These are phyloP conservation scores for Rickenella mellea DNA, from an alignment of 768 basidiomycete species.

Conservation along the genomic window DNA sequence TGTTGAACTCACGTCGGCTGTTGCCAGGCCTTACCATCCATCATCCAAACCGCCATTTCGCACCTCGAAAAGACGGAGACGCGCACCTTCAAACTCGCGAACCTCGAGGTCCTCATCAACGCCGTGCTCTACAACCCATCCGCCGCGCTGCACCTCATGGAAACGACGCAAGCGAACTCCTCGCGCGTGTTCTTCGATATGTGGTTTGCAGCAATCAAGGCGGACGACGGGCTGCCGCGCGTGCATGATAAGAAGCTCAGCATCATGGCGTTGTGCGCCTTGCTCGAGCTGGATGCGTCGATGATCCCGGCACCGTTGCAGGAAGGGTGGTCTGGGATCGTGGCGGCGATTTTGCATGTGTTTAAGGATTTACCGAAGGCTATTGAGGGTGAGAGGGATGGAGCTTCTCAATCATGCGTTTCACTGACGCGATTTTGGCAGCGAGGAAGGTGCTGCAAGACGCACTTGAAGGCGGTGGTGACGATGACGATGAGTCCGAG, in stretches of 20 bases:
- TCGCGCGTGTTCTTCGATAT: constrained; percentile 72
- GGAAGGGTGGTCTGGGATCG: constrained; percentile 70
- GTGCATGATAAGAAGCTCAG: constrained; percentile 88
- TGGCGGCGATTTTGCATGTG: constrained; percentile 57
- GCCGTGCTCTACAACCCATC: constrained; percentile 76
- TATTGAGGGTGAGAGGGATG: constrained; percentile 46
- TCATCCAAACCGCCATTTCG: constrained; percentile 53
- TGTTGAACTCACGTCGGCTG: background rate
- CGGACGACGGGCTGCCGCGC: constrained; percentile 47
- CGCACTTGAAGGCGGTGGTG: constrained; percentile 28
- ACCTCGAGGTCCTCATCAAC: constrained; percentile 79
- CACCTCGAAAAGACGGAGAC: constrained; percentile 57
- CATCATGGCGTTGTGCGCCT: constrained; percentile 63
- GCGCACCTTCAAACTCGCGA: constrained; percentile 56
- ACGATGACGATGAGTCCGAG: constrained; percentile 37
- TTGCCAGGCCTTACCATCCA: constrained; percentile 50
- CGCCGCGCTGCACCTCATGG: constrained; percentile 69
- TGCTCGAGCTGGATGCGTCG: constrained; percentile 60
- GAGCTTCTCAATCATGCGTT: constrained; percentile 4
- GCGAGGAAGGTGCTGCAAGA: constrained; percentile 56
- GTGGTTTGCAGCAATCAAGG: constrained; percentile 73
- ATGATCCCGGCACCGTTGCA: constrained; percentile 48
- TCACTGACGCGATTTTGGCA: constrained; percentile 14
- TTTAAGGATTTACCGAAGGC: constrained; percentile 77
- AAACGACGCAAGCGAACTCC: constrained; percentile 43